These are phyloP conservation scores for Aspergillus kassunensis DNA, from an alignment of 495 filamentous ascomycete genomes.

Conservation along the genomic window DNA sequence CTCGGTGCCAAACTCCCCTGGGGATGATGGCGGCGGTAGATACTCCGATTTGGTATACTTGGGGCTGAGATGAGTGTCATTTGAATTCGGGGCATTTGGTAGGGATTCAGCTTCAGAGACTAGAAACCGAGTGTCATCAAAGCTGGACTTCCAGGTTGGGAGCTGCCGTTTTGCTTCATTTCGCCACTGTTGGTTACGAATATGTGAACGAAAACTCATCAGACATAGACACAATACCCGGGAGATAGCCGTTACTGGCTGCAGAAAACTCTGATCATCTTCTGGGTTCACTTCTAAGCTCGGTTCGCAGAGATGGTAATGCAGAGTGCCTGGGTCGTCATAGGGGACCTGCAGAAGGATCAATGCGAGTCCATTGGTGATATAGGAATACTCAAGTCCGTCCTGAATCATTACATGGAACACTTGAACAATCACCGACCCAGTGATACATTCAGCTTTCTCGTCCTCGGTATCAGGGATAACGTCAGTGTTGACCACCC, in stretches of 20 bases:
- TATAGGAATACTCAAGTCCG: slow-evolving; percentile 25
- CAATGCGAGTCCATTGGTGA: slow-evolving; percentile 28
- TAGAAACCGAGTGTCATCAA: too few species aligned
- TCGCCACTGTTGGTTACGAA: slow-evolving; percentile 29
- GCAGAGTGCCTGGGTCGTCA: slow-evolving; percentile 33
- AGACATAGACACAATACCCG: slow-evolving; percentile 27
- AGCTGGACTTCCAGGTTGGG: slow-evolving; percentile 22
- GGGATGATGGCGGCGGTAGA: too few species aligned
- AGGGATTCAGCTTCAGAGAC: too few species aligned
- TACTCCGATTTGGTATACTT: too few species aligned
- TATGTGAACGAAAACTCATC: slow-evolving; percentile 23
- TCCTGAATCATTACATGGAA: slow-evolving; percentile 32
- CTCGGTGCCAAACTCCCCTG: too few species aligned
- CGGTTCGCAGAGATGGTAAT: slow-evolving; percentile 35
- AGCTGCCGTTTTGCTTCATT: slow-evolving; percentile 19
- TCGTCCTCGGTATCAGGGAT: too few species aligned
- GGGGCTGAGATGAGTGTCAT: too few species aligned
- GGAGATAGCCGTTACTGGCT: slow-evolving; percentile 18
- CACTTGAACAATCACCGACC: slow-evolving; percentile 23
- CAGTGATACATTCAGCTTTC: too few species aligned
- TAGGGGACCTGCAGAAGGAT: slow-evolving; percentile 31
- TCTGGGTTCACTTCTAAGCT: slow-evolving; percentile 25
- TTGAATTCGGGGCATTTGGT: too few species aligned
- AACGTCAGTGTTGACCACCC: too few species aligned
- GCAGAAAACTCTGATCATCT: neutral